Evolutionary conservation across 768 basidiomycete genomes (phyloP).

Genomic region (Lentinus brumalis): DNA sequence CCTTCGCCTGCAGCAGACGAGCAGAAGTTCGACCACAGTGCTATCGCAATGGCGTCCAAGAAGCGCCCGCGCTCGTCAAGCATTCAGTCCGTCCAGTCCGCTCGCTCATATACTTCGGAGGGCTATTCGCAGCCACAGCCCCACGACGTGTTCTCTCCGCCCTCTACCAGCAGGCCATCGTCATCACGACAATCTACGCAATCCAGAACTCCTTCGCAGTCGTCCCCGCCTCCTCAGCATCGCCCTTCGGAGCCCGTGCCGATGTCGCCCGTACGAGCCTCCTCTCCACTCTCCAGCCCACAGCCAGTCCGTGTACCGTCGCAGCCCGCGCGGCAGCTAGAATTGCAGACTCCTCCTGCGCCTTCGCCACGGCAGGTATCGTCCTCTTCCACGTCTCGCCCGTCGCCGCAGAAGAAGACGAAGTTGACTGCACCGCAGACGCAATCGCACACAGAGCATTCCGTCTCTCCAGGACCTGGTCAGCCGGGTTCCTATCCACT

Average conservation of each 20-base stretch:
- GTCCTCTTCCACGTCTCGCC: neutral
- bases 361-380: neutral
- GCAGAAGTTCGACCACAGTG: constrained; percentile 1
- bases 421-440: neutral
- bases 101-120: constrained; percentile 3
- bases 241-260: neutral
- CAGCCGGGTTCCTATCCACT: neutral
- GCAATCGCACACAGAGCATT: neutral
- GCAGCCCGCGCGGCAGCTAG: neutral
- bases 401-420: constrained; percentile 16
- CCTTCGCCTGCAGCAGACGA: neutral
- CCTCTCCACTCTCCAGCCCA: neutral
- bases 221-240: neutral
- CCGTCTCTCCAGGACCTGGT: constrained; percentile 3
- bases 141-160: neutral
- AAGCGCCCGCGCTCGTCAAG: constrained; percentile 16
- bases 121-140: neutral
- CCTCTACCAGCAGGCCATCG: neutral
- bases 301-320: neutral
- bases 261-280: neutral
- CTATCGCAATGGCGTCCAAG: neutral
- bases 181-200: neutral
- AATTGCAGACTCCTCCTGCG: neutral
- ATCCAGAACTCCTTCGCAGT: neutral
- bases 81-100: constrained; percentile 12